Evolutionary conservation across 352 stramenopile species (phyloP), one percentile per base, ranked within the genome.

Genomic region (Phytopythium montanum): DNA sequence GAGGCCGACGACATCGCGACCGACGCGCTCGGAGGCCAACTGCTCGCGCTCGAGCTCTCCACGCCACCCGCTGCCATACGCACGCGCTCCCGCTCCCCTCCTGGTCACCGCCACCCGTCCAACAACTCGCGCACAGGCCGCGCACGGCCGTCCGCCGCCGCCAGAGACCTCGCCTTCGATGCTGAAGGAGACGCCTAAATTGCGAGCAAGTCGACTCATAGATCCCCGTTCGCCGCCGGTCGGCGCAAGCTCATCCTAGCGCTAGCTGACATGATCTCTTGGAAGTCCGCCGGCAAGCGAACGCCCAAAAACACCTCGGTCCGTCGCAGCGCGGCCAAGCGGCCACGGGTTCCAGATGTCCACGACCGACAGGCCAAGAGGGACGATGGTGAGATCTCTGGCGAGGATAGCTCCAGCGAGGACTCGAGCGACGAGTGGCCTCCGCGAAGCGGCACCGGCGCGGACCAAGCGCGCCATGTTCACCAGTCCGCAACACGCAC

Each of bases 81-180:
- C 31, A n/a, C 19, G 6, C 10, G 49, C 29, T 29, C n/a, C 0
- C 28, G 49, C 19, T 55, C 49, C 3, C 49, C 49, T 8, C 49
- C 49, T 10, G 29, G 29, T 3, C 39, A 55, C 49, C 18, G 18
- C 19, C 49, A 55, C 49, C 29, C 29, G 3, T 14, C 19, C 14
- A 36, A 39, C 49, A 55, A 39, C 49, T 19, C 29, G 29, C 49
- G 42, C 8, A 21, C 5, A 19, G 3, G n/a, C 13, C 42, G 42
- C 42, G 10, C 42, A 9, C 21, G 42, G 10, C 42, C 42, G n/a
- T 29, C 42, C 8, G 29, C 19, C 18, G 19, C 42, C 7, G 9
- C 42, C n/a, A 49, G n/a, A 23, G 42, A 49, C 21, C 49, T 55
- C 26, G 49, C 39, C 49, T 55, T 55, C 29, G 33, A 49, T 10